Evolutionary conservation across 257 asterid species (phyloP).

Genomic region (Solanum chilense): DNA sequence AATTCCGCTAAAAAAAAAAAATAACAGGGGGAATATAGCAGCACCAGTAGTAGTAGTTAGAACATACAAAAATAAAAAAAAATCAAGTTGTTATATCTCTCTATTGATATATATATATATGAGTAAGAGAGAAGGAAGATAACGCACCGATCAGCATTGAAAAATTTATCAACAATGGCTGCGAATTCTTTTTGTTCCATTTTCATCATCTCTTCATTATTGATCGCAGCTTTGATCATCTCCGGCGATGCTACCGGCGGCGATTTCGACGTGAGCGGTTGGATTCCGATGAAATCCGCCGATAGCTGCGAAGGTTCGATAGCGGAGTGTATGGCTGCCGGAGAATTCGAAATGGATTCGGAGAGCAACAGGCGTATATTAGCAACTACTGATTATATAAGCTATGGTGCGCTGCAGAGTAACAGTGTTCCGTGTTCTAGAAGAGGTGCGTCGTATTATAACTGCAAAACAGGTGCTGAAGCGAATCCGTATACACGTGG

Average conservation of each 20-base stretch:
- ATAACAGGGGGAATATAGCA: not conserved
- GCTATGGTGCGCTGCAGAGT: slow-evolving; percentile 87
- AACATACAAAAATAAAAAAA: not conserved
- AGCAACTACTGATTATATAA: slow-evolving; percentile 54
- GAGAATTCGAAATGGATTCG: slow-evolving; percentile 53
- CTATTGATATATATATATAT: not conserved
- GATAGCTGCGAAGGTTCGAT: slow-evolving; percentile 32
- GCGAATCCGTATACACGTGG: slow-evolving; percentile 76
- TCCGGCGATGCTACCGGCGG: not conserved
- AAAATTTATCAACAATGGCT: slow-evolving; percentile 2
- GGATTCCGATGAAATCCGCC: slow-evolving; percentile 4
- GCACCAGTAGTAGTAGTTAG: not conserved
- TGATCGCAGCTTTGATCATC: not conserved
- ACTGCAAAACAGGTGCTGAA: slow-evolving; percentile 68
- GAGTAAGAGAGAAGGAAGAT: not conserved
- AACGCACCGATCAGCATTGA: not conserved
- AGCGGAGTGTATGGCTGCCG: slow-evolving; percentile 53
- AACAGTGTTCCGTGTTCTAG: slow-evolving; percentile 65
- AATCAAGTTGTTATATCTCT: not conserved
- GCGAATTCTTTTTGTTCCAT: slow-evolving; percentile 3
- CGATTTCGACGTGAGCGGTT: not conserved
- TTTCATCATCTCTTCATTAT: not conserved
- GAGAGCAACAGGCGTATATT: slow-evolving; percentile 57
- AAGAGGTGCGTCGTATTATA: slow-evolving; percentile 83
- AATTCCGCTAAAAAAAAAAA: accelerated